phyloP scores from a whole-genome alignment of 805 yeast species.

The Candida vartiovaarae region DNA sequence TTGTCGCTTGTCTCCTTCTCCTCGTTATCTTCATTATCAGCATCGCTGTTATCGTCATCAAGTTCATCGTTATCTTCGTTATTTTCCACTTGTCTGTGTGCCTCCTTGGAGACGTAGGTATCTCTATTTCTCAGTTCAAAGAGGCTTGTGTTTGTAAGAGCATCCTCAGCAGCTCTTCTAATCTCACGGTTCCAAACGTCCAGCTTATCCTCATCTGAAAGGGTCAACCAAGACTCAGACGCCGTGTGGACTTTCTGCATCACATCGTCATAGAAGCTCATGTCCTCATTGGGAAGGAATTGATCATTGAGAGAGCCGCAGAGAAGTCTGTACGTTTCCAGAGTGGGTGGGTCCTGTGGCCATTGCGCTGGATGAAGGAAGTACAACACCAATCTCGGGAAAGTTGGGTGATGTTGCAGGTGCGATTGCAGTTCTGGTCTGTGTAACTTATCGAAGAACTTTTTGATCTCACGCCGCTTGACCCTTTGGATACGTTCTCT shows the following conservation, averaged over 20 bases:
- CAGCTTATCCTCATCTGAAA: slow-evolving; percentile 27
- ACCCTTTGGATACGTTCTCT: slow-evolving; percentile 38
- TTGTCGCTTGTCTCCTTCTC: slow-evolving; percentile 1
- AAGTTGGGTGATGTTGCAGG: slow-evolving; percentile 40
- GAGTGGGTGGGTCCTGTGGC: slow-evolving; percentile 49
- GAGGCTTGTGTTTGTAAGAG: slow-evolving; percentile 33
- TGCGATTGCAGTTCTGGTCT: slow-evolving; percentile 37
- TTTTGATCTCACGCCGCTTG: slow-evolving; percentile 27
- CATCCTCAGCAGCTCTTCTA: slow-evolving; percentile 37
- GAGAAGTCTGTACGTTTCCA: slow-evolving; percentile 34
- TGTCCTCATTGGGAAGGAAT: slow-evolving; percentile 14
- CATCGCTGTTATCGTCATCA: slow-evolving; percentile 2
- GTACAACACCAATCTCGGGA: slow-evolving; percentile 41
- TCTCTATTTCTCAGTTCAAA: slow-evolving; percentile 38
- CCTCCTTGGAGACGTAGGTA: slow-evolving; percentile 29
- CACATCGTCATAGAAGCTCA: slow-evolving; percentile 20
- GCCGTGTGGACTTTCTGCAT: slow-evolving; percentile 37
- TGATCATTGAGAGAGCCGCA: slow-evolving; percentile 21
- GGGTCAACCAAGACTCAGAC: slow-evolving; percentile 37
- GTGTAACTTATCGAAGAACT: slow-evolving; percentile 31
- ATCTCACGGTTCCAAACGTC: slow-evolving; percentile 41
- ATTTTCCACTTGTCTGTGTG: slow-evolving; percentile 9
- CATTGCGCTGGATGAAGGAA: slow-evolving; percentile 38
- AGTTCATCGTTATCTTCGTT: background rate
- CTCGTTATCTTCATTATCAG: slow-evolving; percentile 5